Evolutionary conservation across 1,139 yeast species (phyloP), one percentile per base, ranked within the genome.

Genomic region (Kurtzmaniella natalensis): DNA sequence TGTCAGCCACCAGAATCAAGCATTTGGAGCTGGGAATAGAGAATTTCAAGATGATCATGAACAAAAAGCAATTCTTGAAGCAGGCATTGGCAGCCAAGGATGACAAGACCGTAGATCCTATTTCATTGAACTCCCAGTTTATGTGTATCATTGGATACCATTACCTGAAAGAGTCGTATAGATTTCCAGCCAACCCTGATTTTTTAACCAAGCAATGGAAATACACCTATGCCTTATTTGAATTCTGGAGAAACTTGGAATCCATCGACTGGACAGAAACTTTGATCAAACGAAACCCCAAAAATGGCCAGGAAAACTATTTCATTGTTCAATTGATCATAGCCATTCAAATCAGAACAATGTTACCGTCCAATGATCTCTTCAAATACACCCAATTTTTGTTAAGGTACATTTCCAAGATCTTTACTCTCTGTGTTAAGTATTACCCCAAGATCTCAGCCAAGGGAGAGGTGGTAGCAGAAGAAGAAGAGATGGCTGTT

Each of bases 1-100:
- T 86, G 1, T 68, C 72, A 6, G 58, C 71, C 37, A 71, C 87
- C 2, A 67, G 84, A 40, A 48, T 62, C 16, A 63, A 72, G 1
- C 73, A 78, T 5, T 59, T 59, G 30, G 55, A 56, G 10, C 50
- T 71, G 14, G 78, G 78, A 0, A 46, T 61, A 18, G 45, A 53
- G 22, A 75, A 75, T 42, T 51, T 75, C 40, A 44, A 47, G 5
- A 43, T 57, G 3, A 44, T 65, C 7, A 37, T 68, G 34, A 44
- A 50, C 4, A 65, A 64, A 37, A 56, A 54, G 13, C 56, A 61
- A 59, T 58, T 65, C 35, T 44, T 53, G n/a, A n/a, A n/a, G n/a
- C n/a, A n/a, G n/a, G n/a, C n/a, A n/a, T n/a, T n/a, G n/a, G n/a
- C n/a, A n/a, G n/a, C n/a, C n/a, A n/a, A n/a, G n/a, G n/a, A n/a